Evolutionary conservation across 495 filamentous ascomycete species (phyloP).

Genomic region (Aspergillus conjunctus): DNA sequence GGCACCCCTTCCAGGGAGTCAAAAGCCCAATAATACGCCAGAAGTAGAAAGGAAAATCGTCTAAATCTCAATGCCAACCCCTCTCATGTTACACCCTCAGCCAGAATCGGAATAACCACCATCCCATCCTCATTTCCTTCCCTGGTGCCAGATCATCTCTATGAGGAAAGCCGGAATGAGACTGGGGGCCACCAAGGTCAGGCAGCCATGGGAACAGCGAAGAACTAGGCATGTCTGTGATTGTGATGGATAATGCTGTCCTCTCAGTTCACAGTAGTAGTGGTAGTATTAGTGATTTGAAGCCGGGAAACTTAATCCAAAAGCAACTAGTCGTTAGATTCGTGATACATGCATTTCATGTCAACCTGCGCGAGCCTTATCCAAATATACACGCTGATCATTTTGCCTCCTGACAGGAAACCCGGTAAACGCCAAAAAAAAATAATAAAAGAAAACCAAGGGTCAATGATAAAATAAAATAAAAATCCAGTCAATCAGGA

Average conservation of each 20-base stretch:
- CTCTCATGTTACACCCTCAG: background rate
- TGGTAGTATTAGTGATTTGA: background rate
- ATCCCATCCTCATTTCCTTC: background rate
- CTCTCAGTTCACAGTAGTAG: background rate
- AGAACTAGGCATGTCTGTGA: conserved; percentile 7
- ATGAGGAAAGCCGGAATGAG: background rate
- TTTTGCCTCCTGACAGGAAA: conserved; percentile 8
- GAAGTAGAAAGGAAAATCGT: background rate
- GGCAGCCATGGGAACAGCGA: background rate
- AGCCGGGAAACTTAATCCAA: conserved; percentile 9
- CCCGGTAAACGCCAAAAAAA: conserved; percentile 1
- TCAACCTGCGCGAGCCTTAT: conserved; percentile 17
- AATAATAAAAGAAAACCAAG: conserved; percentile 6
- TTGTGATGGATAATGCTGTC: conserved; percentile 8
- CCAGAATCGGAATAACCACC: background rate
- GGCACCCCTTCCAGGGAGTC: no score
- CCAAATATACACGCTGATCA: conserved; percentile 18
- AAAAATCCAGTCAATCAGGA: background rate
- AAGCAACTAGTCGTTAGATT: conserved; percentile 20
- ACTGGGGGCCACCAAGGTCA: background rate
- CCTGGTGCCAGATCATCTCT: background rate
- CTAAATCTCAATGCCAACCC: background rate
- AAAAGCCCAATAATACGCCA: background rate
- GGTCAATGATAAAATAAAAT: conserved; percentile 6
- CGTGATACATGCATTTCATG: conserved; percentile 20